Base-by-base conservation (phyloP, 2,329 filamentous ascomycete genomes). In the Paraconiothyrium sp. region DNA sequence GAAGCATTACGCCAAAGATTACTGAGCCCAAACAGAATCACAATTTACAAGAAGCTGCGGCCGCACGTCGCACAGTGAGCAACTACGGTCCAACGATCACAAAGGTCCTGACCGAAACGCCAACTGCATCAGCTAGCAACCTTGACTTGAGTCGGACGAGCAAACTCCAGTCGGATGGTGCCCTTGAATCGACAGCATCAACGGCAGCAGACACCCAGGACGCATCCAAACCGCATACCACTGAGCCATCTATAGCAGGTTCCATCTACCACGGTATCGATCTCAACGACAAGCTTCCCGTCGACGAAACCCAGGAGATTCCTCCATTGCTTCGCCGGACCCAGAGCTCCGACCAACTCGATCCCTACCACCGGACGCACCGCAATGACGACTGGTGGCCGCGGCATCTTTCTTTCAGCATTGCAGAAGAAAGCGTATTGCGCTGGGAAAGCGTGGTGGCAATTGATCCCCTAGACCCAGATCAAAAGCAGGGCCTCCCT, bases 381-480 rank as follows among this genome's bases (percentile, higher is more conserved):
- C 70, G 81, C 1, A 84, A 87, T 62, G 88, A 91, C 63, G 83
- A 84, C 32, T 86, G 86, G 60, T 92, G 89, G 86, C 87, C 90
- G 1, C 88, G 91, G 1, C 86, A 90, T 47, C 83, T 94, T 65
- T 93, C 91, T 4, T 94, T 94, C 75, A 89, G 89, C 60, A 85
- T 90, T 48, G 91, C 90, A 1, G 90, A 92, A 78, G 90, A 93
- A 62, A 90, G 89, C n/a, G 80, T 94, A 8, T 79, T 93, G 1
- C 82, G 80, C 16, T 93, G 91, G 90, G 48, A 56, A 1, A 61
- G 59, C 61, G 60, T 73, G 20, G 58, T 64, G 35, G 76, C 76
- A 13, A 68, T 52, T 35, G 58, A 61, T 11, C 24, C 44, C 9
- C 47, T 65, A 16, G 64, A 68, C 60, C 13, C 58, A 61, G n/a